These are phyloP conservation scores for Pigoraptor vietnamica DNA, from an alignment of 78 protist species.

Conservation along the genomic window DNA sequence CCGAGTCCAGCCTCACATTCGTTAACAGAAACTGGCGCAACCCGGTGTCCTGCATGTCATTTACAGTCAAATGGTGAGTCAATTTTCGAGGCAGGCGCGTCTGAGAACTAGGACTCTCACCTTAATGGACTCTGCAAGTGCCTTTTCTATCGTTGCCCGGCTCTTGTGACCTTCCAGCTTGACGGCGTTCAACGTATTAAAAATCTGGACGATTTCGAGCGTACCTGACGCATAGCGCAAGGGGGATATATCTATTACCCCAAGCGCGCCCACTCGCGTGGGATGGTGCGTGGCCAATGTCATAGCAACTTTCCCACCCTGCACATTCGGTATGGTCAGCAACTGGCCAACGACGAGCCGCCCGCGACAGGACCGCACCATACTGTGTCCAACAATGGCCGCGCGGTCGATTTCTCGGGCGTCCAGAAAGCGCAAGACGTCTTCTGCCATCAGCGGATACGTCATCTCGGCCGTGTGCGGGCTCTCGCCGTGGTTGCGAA, in stretches of 20 bases:
- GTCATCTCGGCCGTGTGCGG: not conserved
- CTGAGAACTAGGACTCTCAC: not conserved
- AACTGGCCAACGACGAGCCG: not conserved
- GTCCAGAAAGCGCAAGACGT: not conserved
- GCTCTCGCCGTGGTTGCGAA: conserved; percentile 35
- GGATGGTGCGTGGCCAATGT: not conserved
- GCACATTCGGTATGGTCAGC: not conserved
- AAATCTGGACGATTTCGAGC: not conserved
- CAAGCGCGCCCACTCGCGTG: not conserved
- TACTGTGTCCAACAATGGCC: conserved; percentile 1
- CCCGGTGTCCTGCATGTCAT: not conserved
- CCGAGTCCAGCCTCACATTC: not conserved
- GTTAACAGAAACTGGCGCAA: not conserved
- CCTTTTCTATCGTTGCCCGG: not conserved
- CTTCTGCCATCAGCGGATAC: conserved; percentile 2
- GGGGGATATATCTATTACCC: conserved; percentile 12
- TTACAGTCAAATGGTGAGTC: not conserved
- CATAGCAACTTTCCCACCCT: conserved; percentile 35
- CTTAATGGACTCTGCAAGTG: no score
- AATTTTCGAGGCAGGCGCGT: not conserved
- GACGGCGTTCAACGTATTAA: not conserved
- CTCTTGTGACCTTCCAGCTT: not conserved
- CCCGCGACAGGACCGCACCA: not conserved
- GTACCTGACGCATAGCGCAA: not conserved
- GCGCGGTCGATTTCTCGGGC: not conserved